Percentiles rank a stretch among this genome's conserved stretches.
phyloP scores from a whole-genome alignment of 441 rosid genomes.

The Viola pubescens region DNA sequence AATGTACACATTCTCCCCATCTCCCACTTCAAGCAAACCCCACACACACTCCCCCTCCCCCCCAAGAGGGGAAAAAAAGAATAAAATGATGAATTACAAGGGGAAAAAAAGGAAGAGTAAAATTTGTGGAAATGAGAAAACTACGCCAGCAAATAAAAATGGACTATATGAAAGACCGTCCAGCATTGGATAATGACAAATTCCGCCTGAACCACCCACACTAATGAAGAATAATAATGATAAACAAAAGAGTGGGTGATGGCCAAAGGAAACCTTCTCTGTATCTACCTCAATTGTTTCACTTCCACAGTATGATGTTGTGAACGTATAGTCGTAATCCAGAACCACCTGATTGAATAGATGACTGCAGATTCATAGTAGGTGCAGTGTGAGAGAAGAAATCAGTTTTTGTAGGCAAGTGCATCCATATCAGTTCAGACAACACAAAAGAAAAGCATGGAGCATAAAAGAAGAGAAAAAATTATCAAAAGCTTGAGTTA shows the following conservation, averaged over 20 bases:
- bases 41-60: too few relatives aligned
- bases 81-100: neutral
- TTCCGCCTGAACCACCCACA: neutral
- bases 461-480: too few relatives aligned
- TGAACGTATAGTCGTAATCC: conserved; percentile 95
- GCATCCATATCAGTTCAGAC: too few relatives aligned
- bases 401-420: neutral
- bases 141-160: too few relatives aligned
- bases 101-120: neutral
- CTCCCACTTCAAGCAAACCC: too few relatives aligned
- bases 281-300: conserved; percentile 41
- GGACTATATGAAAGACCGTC: too few relatives aligned
- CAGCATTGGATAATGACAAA: too few relatives aligned
- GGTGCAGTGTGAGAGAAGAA: conserved; percentile 7
- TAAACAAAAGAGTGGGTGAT: too few relatives aligned
- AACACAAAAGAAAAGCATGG: too few relatives aligned
- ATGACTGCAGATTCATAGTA: conserved; percentile 53
- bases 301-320: conserved; percentile 84
- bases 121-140: too few relatives aligned
- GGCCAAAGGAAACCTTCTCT: conserved; percentile 28
- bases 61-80: neutral
- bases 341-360: conserved; percentile 86
- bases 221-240: neutral
- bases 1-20: too few relatives aligned
- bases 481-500: too few relatives aligned